Percentiles rank a stretch among this genome's conserved stretches.
These are phyloP conservation scores for Vicia villosa DNA, from an alignment of 306 rosid genomes.

Conservation along the genomic window DNA sequence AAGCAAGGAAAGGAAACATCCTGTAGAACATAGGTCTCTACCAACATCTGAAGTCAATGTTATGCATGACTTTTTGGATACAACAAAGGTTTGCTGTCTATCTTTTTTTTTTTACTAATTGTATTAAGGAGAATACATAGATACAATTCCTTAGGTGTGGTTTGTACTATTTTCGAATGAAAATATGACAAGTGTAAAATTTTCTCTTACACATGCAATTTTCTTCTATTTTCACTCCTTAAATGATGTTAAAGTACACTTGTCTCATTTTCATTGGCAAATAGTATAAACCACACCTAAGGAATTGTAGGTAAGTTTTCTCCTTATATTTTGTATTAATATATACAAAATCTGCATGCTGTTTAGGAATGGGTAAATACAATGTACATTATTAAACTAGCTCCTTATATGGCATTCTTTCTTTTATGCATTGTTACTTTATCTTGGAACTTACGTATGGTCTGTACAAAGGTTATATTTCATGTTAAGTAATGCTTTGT, in stretches of 20 bases:
- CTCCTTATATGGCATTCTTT: not conserved
- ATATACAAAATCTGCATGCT: not conserved
- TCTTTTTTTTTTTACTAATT: not conserved
- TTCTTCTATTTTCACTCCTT: too few relatives aligned
- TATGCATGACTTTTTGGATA: conserved; percentile 48
- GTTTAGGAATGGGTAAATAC: conserved; percentile 9
- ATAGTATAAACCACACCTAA: too few relatives aligned
- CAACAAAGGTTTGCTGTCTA: conserved; percentile 53
- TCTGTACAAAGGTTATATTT: conserved; percentile 5
- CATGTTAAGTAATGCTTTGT: conserved; percentile 20
- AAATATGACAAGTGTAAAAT: too few relatives aligned
- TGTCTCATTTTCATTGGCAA: too few relatives aligned
- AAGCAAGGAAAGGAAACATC: conserved; percentile 45
- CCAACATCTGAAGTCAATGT: conserved; percentile 56
- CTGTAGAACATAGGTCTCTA: conserved; percentile 43
- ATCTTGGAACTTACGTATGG: not conserved
- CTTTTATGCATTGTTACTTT: not conserved
- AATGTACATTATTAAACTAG: conserved; percentile 1
- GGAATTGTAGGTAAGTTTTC: too few relatives aligned
- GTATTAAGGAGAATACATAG: too few relatives aligned
- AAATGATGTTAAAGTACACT: too few relatives aligned
- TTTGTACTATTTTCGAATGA: too few relatives aligned
- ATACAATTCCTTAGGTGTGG: too few relatives aligned
- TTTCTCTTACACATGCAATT: too few relatives aligned
- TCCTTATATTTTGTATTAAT: too few relatives aligned